A percentile compares a stretch with the other conserved stretches of the same genome.
phyloP scores from a whole-genome alignment of 164 flowering plant species.

The Umbilicus rupestris region DNA sequence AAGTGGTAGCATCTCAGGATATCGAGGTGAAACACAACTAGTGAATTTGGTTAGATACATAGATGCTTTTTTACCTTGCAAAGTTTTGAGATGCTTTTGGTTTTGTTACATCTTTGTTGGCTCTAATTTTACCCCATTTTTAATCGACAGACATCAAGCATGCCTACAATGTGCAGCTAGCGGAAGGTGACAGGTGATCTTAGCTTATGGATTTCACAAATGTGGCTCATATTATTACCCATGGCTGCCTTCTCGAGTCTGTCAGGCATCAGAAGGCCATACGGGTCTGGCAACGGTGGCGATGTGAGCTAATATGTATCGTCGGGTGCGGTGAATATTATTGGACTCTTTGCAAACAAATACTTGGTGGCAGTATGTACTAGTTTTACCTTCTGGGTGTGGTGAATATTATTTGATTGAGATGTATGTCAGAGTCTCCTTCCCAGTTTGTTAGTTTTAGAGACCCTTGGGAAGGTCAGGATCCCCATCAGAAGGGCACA shows the following conservation, averaged over 20 bases:
- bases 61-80: neutral
- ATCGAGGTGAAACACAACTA: neutral
- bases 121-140: neutral
- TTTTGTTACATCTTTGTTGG: neutral
- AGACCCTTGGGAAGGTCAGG: no score
- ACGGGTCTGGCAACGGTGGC: neutral
- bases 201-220: neutral
- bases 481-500: no score
- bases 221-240: neutral
- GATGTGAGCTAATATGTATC: neutral
- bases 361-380: neutral
- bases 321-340: neutral
- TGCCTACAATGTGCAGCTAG: constrained; percentile 50
- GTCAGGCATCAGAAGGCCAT: neutral
- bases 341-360: neutral
- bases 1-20: neutral
- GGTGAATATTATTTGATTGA: neutral
- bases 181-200: constrained; percentile 41
- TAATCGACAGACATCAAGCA: constrained; percentile 43
- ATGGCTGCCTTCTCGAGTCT: neutral
- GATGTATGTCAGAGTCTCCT: no score
- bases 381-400: neutral
- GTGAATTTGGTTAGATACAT: neutral
- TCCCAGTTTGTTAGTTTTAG: no score
- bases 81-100: neutral